These are phyloP conservation scores for Phytopythium chamaehyphon DNA, from an alignment of 352 stramenopile genomes.

Conservation along the genomic window DNA sequence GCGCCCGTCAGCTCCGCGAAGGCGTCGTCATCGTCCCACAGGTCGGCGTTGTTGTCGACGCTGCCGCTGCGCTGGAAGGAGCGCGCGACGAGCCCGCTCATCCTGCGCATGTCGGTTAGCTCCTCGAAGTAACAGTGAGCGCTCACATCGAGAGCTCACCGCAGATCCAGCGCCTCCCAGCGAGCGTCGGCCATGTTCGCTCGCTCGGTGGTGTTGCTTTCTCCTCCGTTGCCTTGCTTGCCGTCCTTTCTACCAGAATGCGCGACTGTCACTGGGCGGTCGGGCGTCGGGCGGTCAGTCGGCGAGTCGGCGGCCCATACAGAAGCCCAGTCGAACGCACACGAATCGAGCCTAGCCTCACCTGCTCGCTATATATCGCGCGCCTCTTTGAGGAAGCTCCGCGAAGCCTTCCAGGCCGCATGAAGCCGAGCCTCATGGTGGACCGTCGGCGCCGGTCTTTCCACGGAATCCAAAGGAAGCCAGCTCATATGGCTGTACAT, in stretches of 20 bases:
- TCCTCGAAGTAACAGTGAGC: neutral
- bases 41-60: slow-evolving; percentile 1
- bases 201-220: too few species aligned
- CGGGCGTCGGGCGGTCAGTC: too few species aligned
- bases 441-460: neutral
- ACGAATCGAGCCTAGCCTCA: too few species aligned
- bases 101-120: neutral
- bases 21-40: neutral
- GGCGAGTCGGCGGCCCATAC: too few species aligned
- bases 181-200: neutral
- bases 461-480: slow-evolving; percentile 6
- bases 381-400: too few species aligned
- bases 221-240: too few species aligned
- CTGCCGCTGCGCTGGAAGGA: neutral
- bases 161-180: slow-evolving; percentile 1
- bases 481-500: too few species aligned
- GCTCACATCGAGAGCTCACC: neutral
- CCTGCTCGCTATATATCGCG: too few species aligned
- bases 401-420: too few species aligned
- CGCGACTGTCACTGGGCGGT: too few species aligned
- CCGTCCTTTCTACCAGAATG: slow-evolving; percentile 3
- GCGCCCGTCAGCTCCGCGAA: neutral
- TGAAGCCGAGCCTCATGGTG: neutral
- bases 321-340: too few species aligned
- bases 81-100: slow-evolving; percentile 2